Evolutionary conservation across 805 yeast species (phyloP), one percentile per base, ranked within the genome.

Genomic region (Saccharomycopsis microspora): DNA sequence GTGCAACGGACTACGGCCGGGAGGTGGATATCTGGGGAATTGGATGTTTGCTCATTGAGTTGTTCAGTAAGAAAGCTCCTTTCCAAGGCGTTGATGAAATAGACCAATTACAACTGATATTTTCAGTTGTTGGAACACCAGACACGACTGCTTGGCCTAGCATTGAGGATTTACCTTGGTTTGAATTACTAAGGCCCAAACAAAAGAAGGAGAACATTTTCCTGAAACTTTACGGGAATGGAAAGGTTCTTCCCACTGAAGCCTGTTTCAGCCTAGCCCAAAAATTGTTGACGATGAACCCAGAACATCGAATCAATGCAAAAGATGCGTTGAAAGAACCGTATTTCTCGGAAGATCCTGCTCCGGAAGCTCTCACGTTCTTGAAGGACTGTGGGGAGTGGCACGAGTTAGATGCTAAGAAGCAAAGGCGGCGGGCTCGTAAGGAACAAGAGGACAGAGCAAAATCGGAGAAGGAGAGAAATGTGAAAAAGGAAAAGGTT

Each of bases 21-120:
- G 96, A 85, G 57, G 93, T 93, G 6, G 98, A 93, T 60, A 80
- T 87, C 55, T 93, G 98, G 98, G 96, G 97, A 0, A 80, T 87
- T 52, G 98, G 98, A 3, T 93, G 97, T 66, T 68, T 93, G 30
- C 67, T 93, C 51, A 74, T 87, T 31, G 97, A 93, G 61, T 63
- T 93, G 37, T 87, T 85, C 58, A 75, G 81, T 1, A 75, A 80
- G 54, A 65, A 66, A 33, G 95, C 97, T 0, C 68, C 82, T 1
- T 93, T 93, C 61, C 94, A 82, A 62, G 97, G 96, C 1, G 71
- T 73, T 28, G 95, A 93, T 62, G 98, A 93, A 59, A 72, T 93
- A 38, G 81, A 85, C 45, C 97, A 90, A 61, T 62, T 93, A 32
- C 71, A 75, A 55, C 76, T 81, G 33, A 86, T 93, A 5, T 87